These are phyloP conservation scores for Scutellaria minor DNA, from an alignment of 257 asterid genomes.

Conservation along the genomic window DNA sequence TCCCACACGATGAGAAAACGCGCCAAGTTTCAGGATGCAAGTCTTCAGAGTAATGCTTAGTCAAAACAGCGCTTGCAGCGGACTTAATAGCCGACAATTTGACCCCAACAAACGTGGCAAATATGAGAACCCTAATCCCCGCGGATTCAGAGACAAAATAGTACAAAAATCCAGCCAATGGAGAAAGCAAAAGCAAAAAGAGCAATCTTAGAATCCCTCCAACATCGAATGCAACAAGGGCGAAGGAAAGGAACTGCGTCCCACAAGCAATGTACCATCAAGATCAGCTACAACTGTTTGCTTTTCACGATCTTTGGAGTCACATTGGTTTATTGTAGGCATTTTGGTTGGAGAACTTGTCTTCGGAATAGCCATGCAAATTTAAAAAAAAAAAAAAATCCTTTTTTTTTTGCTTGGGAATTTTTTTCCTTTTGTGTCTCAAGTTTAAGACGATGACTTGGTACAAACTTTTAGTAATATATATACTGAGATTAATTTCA, in stretches of 20 bases:
- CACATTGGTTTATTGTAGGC: conserved; percentile 48
- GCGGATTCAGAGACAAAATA: conserved; percentile 63
- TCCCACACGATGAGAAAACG: conserved; percentile 38
- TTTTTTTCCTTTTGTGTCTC: no score
- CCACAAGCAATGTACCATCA: conserved; percentile 69
- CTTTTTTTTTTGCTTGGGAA: no score
- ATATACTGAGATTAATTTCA: no score
- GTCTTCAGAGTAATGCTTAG: conserved; percentile 38
- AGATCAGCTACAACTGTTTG: conserved; percentile 59
- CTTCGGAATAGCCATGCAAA: conserved; percentile 35
- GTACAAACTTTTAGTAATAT: no score
- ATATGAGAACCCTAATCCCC: conserved; percentile 60
- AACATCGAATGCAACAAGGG: conserved; percentile 73
- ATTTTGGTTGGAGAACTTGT: conserved; percentile 25
- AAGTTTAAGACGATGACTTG: no score
- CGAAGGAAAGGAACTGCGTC: conserved; percentile 68
- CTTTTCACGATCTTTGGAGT: conserved; percentile 46
- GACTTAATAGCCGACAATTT: conserved; percentile 37
- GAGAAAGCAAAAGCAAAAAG: conserved; percentile 57
- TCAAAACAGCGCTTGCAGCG: conserved; percentile 37
- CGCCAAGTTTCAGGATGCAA: conserved; percentile 50
- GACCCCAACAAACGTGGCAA: conserved; percentile 38
- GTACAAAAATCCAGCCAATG: conserved; percentile 62
- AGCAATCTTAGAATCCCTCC: conserved; percentile 69
- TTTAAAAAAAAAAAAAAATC: no score